Conservation (phyloP, 192 early-diverging fungal genomes). For the Anaeromyces robustus region DNA sequence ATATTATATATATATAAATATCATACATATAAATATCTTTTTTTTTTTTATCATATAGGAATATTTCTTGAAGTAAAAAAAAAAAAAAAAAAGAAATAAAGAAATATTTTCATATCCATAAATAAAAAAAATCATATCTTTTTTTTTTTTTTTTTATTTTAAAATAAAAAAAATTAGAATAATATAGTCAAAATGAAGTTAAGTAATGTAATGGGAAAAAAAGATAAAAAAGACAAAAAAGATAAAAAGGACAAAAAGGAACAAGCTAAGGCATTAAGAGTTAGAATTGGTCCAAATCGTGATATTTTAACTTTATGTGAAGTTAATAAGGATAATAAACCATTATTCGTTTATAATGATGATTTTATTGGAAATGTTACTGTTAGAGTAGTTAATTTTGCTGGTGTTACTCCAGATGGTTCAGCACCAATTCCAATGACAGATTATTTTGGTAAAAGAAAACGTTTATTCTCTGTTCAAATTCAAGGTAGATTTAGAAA, state of each 20-base stretch:
- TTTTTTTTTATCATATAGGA: too few species aligned
- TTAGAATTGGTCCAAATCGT: neutral
- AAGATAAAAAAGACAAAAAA: too few species aligned
- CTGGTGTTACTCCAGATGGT: conserved; percentile 28
- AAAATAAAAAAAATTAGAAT: too few species aligned
- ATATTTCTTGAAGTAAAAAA: too few species aligned
- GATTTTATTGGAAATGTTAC: conserved; percentile 45
- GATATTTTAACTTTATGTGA: neutral
- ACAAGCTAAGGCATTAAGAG: neutral
- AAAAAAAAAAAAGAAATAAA: too few species aligned
- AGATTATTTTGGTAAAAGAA: conserved; percentile 39
- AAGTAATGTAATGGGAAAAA: neutral
- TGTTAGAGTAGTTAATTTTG: conserved; percentile 53
- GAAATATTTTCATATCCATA: too few species aligned
- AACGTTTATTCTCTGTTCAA: conserved; percentile 53
- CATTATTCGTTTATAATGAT: conserved; percentile 40
- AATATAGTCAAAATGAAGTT: too few species aligned
- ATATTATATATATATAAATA: too few species aligned
- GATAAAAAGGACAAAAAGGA: too few species aligned
- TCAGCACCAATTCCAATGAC: conserved; percentile 9
- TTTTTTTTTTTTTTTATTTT: too few species aligned
- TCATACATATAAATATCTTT: too few species aligned
- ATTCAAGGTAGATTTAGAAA: conserved; percentile 54
- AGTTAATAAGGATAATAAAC: conserved; percentile 49
- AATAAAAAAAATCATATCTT: too few species aligned